A percentile compares a stretch with the other conserved stretches of the same genome.
Conservation (phyloP, 345 rosid species). For the Eucalyptus dawsonii region DNA sequence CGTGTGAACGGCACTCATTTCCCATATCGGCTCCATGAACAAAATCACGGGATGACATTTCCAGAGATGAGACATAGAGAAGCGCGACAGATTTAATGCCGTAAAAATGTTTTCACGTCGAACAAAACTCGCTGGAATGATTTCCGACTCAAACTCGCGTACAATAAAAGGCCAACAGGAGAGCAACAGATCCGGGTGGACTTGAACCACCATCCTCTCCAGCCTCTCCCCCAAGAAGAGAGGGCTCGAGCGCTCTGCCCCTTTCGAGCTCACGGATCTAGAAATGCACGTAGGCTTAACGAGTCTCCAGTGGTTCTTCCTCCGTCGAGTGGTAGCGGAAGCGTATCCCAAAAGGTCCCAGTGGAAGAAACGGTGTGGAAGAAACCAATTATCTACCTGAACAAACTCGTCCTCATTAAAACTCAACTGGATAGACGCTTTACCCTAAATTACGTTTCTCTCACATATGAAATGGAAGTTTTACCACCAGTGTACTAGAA, state of each 20-base stretch:
- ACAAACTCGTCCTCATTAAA: too few species aligned
- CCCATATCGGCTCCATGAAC: neutral
- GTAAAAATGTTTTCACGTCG: neutral
- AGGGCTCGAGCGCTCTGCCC: neutral
- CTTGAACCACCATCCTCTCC: neutral
- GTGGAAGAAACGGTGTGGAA: too few species aligned
- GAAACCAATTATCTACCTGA: too few species aligned
- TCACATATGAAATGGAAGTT: too few species aligned
- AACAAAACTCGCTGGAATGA: neutral
- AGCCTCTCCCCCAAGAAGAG: neutral
- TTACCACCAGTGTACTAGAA: too few species aligned
- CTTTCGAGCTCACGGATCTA: neutral
- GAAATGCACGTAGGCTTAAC: neutral
- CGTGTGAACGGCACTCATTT: neutral
- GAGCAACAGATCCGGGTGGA: neutral
- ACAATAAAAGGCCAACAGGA: neutral
- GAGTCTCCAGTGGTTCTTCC: accelerated
- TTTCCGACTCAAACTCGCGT: neutral
- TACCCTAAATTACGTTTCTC: too few species aligned
- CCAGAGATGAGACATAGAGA: neutral
- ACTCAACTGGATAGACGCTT: accelerated
- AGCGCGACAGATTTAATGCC: neutral
- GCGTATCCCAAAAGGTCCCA: too few species aligned
- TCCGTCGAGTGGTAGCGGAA: accelerated
- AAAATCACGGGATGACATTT: neutral